A percentile compares a stretch with the other conserved stretches of the same genome.
Conservation (phyloP, 2,329 filamentous ascomycete species). For the Stagonosporopsis vannaccii region DNA sequence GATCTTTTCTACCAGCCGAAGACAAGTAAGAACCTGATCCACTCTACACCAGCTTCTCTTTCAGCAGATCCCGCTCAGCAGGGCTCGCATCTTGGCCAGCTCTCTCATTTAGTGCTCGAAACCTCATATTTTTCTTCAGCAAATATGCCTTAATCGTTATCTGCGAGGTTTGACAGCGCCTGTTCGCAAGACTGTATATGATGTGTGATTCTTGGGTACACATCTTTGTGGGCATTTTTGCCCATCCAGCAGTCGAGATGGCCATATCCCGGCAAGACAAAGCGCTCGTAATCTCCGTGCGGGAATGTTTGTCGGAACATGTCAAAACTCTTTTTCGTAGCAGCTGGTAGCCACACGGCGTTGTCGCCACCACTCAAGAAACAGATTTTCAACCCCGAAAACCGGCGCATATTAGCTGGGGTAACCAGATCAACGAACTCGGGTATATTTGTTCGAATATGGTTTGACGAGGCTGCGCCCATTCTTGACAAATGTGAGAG, state of each 20-base stretch:
- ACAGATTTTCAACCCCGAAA: conserved; percentile 20
- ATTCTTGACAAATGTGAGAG: conserved; percentile 65
- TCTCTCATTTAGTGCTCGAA: not conserved
- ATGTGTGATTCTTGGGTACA: conserved; percentile 60
- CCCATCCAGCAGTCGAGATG: conserved; percentile 71
- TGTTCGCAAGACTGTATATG: conserved; percentile 13
- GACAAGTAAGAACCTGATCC: too few species aligned
- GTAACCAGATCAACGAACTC: conserved; percentile 16
- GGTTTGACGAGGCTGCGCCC: conserved; percentile 46
- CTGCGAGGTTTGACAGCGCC: not conserved
- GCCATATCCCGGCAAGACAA: conserved; percentile 64
- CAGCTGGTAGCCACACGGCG: conserved; percentile 61
- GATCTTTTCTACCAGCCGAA: too few species aligned
- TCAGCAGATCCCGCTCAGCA: too few species aligned
- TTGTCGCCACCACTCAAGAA: conserved; percentile 49
- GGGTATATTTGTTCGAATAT: conserved; percentile 15
- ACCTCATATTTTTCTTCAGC: not conserved
- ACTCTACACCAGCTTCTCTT: too few species aligned
- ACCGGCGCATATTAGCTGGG: conserved; percentile 9
- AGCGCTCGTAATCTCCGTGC: conserved; percentile 57
- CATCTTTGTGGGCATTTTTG: conserved; percentile 64
- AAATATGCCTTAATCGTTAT: not conserved
- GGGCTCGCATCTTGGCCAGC: too few species aligned
- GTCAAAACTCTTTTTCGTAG: conserved; percentile 64
- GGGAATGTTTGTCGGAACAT: conserved; percentile 62